A percentile compares a stretch with the other conserved stretches of the same genome.
phyloP scores from a whole-genome alignment of 805 yeast genomes.

The Jamesozyma piceae region DNA sequence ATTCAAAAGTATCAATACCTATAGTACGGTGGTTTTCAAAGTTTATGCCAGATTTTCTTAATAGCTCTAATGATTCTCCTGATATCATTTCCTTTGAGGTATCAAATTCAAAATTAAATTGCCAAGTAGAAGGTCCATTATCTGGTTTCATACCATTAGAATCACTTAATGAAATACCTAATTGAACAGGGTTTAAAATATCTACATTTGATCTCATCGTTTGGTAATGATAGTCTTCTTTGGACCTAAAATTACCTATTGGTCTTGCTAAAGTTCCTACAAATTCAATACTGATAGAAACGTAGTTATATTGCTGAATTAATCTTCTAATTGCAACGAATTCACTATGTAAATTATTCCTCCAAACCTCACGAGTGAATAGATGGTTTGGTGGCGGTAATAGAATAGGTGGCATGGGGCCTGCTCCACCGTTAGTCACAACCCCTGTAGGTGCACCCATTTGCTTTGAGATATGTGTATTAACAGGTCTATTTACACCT shows the following conservation, averaged over 20 bases:
- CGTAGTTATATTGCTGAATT: slow-evolving; percentile 43
- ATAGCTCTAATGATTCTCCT: slow-evolving; percentile 70
- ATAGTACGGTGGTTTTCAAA: slow-evolving; percentile 60
- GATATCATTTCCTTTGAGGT: slow-evolving; percentile 74
- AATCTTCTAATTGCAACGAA: slow-evolving; percentile 52
- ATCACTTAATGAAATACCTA: slow-evolving; percentile 71
- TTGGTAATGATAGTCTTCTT: slow-evolving; percentile 90
- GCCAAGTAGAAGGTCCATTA: slow-evolving; percentile 77
- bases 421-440: slow-evolving; percentile 5
- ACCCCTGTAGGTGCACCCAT: slow-evolving; percentile 2
- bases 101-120: slow-evolving; percentile 83
- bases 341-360: slow-evolving; percentile 56
- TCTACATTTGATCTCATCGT: slow-evolving; percentile 89
- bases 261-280: slow-evolving; percentile 96
- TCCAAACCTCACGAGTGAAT: slow-evolving; percentile 65
- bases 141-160: slow-evolving; percentile 61
- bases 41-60: slow-evolving; percentile 75
- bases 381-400: slow-evolving; percentile 29
- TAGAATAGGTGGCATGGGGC: slow-evolving; percentile 11
- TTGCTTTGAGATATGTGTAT: slow-evolving; percentile 10
- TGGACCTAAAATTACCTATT: slow-evolving; percentile 82
- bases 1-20: slow-evolving; percentile 72
- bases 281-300: slow-evolving; percentile 80
- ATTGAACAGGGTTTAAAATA: slow-evolving; percentile 72
- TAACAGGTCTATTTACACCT: slow-evolving; percentile 5